phyloP scores from a whole-genome alignment of 768 basidiomycete genomes.

The Chalciporus chontae region DNA sequence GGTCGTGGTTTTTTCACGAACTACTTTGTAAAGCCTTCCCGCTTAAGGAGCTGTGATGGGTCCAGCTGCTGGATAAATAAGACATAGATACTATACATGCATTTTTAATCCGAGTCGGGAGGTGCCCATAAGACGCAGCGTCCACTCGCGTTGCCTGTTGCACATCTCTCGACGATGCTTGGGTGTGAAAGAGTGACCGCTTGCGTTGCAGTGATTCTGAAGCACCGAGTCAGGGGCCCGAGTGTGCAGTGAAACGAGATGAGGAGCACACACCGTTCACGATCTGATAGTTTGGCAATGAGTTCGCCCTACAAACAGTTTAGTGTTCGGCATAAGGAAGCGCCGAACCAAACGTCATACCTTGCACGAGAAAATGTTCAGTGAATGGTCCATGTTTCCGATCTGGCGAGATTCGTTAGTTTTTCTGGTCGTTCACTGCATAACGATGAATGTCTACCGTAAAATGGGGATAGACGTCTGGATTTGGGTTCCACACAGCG shows the following conservation, averaged over 20 bases:
- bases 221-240: background rate
- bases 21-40: too few species aligned
- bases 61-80: background rate
- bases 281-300: slow-evolving; percentile 60
- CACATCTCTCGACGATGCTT: slow-evolving; percentile 65
- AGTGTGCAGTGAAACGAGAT: background rate
- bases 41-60: too few species aligned
- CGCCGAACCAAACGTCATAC: slow-evolving; percentile 29
- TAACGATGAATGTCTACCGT: slow-evolving; percentile 42
- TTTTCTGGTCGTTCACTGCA: background rate
- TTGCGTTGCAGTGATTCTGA: slow-evolving; percentile 76
- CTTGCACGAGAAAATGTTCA: slow-evolving; percentile 74
- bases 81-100: background rate
- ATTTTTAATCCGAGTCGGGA: slow-evolving; percentile 14
- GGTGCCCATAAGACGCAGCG: slow-evolving; percentile 80
- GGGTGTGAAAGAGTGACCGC: slow-evolving; percentile 92
- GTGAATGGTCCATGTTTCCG: slow-evolving; percentile 74
- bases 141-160: slow-evolving; percentile 75
- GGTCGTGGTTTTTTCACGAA: background rate
- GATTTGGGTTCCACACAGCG: slow-evolving; percentile 76
- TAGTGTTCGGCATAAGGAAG: background rate
- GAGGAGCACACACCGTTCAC: slow-evolving; percentile 40
- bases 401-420: slow-evolving; percentile 40
- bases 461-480: slow-evolving; percentile 79
- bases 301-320: slow-evolving; percentile 55